These are phyloP conservation scores for Monosporascus cannonballus DNA, from an alignment of 2,329 filamentous ascomycete genomes.

Conservation along the genomic window DNA sequence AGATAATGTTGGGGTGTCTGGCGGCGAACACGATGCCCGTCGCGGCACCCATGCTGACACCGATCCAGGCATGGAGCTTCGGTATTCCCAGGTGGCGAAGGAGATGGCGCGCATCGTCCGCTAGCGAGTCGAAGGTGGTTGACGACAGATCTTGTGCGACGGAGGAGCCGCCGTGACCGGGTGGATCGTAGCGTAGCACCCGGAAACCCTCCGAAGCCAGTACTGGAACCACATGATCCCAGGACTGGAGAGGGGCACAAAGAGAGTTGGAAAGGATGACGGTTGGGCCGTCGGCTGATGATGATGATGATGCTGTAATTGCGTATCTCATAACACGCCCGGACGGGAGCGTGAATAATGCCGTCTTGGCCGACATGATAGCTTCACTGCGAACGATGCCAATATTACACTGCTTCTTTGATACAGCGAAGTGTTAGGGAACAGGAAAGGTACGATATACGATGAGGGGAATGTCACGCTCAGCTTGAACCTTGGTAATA, in stretches of 20 bases:
- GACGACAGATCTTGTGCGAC: conserved; percentile 25
- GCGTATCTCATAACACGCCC: conserved; percentile 5
- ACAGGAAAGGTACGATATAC: too few species aligned
- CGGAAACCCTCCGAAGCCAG: conserved; percentile 30
- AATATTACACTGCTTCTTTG: not conserved
- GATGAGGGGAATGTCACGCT: too few species aligned
- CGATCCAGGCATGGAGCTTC: conserved; percentile 34
- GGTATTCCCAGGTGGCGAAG: conserved; percentile 25
- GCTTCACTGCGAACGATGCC: not conserved
- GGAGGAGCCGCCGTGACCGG: conserved; percentile 35
- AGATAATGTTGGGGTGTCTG: conserved; percentile 31
- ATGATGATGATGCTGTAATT: conserved; percentile 19
- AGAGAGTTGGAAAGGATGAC: conserved; percentile 36
- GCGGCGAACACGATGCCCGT: conserved; percentile 33
- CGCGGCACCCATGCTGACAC: conserved; percentile 39
- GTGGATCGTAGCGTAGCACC: conserved; percentile 37
- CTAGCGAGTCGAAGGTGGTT: conserved; percentile 33
- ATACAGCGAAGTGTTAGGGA: not conserved
- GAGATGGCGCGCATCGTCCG: conserved; percentile 31
- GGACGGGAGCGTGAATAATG: not conserved
- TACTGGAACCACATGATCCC: conserved; percentile 32
- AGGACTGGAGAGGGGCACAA: conserved; percentile 27
- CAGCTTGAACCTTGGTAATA: too few species aligned
- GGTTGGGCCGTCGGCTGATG: not conserved
- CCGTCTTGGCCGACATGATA: not conserved